Base-by-base conservation (phyloP, 139 green algal species). In the Picochlorum sp. region DNA sequence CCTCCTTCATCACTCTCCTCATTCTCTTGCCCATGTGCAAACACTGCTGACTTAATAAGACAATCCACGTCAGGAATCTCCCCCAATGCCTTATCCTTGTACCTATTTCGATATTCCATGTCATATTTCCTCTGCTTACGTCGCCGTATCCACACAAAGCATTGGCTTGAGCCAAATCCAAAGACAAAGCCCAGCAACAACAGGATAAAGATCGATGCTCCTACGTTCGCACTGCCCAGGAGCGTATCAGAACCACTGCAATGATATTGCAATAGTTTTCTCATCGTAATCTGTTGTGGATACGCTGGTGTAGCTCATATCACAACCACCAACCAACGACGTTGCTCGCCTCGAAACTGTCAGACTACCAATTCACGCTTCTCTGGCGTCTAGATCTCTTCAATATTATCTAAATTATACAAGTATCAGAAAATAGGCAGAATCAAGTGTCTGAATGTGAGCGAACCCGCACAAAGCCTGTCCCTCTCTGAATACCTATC, bases 21-120 rank as follows among this genome's bases (percentile, higher is more conserved):
- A 7, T 54, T 13, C 16, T 3, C 18, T 54, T 24, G 18, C 16
- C n/a, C 16, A 21, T 54, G 16, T 26, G 47, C 6, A 54, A 54
- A 54, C 18, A 67, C 21, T 67, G 54, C 44, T 20, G 38, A 41
- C 26, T 63, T 34, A 44, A 60, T 44, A 6, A 69, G 47, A 0
- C 50, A 45, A 23, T 69, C 49, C 23, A 59, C 51, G 23, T 59
- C 51, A 14, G 51, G 21, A 18, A 34, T 20, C 51, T 59, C 21
- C 9, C 51, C 51, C n/a, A 26, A 13, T 9, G 47, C 18, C 47
- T 54, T 54, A 59, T 34, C 23, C 26, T 34, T 34, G 23, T 34
- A 59, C 15, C 56, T 45, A 16, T 62, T 24, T 45, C 56, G 15
- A 62, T 47, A 62, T 28, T 62, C 56, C 16, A 47, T 21, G 9